Evolutionary conservation across 768 basidiomycete species (phyloP).

Genomic region (Xanthoconium stramineum): DNA sequence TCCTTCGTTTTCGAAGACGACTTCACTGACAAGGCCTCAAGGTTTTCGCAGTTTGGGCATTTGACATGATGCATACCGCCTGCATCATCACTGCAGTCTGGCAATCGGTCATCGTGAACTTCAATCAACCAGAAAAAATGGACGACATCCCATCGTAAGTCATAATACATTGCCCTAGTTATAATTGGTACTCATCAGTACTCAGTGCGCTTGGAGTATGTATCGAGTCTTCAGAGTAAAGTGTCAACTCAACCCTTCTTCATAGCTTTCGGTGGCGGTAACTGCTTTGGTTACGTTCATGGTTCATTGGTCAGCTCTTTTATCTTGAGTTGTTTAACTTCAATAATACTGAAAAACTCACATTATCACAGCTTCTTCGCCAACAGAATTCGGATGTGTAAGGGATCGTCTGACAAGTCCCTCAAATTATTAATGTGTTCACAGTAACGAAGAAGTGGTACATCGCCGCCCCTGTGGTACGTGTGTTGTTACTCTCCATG

Average conservation of each 20-base stretch:
- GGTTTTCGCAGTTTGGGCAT: conserved; percentile 28
- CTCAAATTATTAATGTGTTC: conserved; percentile 1
- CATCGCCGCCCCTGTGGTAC: conserved; percentile 28
- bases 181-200: background rate
- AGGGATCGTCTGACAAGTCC: background rate
- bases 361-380: conserved; percentile 27
- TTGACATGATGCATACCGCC: conserved; percentile 29
- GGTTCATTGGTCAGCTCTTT: conserved; percentile 29
- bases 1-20: background rate
- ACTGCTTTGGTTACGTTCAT: conserved; percentile 31
- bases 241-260: background rate
- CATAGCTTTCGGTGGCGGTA: conserved; percentile 31
- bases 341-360: background rate
- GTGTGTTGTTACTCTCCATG: background rate
- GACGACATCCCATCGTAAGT: conserved; percentile 31
- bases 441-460: conserved; percentile 34
- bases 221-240: background rate
- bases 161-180: rapidly evolving
- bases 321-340: background rate
- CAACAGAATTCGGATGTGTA: conserved; percentile 33
- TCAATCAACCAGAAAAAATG: conserved; percentile 23
- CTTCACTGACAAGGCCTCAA: background rate
- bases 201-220: conserved; percentile 29
- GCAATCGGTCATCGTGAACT: conserved; percentile 28
- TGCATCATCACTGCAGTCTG: conserved; percentile 27